These are phyloP conservation scores for Chlorella sp. DNA, from an alignment of 139 green algal species.

Conservation along the genomic window DNA sequence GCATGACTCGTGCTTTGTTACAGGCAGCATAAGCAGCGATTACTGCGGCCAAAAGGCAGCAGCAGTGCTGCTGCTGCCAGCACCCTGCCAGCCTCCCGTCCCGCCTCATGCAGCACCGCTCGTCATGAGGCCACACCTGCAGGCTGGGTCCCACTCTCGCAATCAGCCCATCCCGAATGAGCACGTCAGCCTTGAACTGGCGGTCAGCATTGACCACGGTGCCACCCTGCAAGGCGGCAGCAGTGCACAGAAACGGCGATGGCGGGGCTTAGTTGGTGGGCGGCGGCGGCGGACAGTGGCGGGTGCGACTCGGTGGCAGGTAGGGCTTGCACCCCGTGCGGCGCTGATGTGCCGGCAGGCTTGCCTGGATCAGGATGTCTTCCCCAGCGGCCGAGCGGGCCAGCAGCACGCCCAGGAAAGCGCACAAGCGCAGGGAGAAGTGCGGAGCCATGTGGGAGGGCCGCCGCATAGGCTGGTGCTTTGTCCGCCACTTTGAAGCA, in stretches of 20 bases:
- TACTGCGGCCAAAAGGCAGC: neutral
- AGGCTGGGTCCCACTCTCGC: slow-evolving; percentile 63
- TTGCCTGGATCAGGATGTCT: slow-evolving; percentile 38
- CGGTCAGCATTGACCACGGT: slow-evolving; percentile 91
- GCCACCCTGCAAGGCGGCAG: slow-evolving; percentile 70
- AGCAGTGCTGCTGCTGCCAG: neutral
- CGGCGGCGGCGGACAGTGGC: neutral
- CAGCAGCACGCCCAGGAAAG: neutral
- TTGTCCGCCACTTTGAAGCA: too few relatives aligned
- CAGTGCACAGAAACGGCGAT: neutral
- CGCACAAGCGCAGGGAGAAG: neutral
- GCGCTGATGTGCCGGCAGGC: neutral
- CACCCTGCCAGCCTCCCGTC: neutral
- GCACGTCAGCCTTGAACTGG: slow-evolving; percentile 76
- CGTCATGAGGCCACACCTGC: slow-evolving; percentile 41
- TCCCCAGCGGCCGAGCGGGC: neutral
- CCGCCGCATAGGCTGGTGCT: neutral
- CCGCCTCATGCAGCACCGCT: neutral
- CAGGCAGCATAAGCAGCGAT: neutral
- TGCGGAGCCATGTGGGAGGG: neutral
- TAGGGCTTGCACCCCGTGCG: neutral
- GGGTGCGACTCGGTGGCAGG: neutral
- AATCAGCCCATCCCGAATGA: slow-evolving; percentile 83
- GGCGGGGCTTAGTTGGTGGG: neutral
- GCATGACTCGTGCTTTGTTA: neutral